Base-by-base conservation (phyloP, 2,329 filamentous ascomycete genomes). In the Corynespora cassiicola region DNA sequence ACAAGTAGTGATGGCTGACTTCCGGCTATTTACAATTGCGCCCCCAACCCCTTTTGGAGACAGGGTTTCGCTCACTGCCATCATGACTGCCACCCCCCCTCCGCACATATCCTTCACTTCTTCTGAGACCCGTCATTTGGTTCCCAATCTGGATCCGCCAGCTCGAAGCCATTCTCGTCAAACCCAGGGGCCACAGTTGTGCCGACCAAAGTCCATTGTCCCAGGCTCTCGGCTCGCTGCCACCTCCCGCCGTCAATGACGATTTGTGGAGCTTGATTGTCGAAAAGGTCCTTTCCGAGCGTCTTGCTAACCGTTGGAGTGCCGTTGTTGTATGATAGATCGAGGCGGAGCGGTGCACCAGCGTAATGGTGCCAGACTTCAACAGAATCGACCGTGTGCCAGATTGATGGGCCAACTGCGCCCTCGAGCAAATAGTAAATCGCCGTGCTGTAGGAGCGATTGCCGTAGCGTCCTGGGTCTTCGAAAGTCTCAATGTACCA, bases 361-460 rank as follows among this genome's bases (percentile, higher is more conserved):
- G 74, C 76, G 33, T 79, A 79, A 61, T 75, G 71, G 50, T 80
- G 77, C 77, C 77, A 80, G 7, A 76, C 58, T 51, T 80, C 72
- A 2, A 73, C 72, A 39, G 78, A 74, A 32, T 55, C 49, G 42
- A 76, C 70, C 4, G 73, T 73, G 56, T 80, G 77, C 77, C 75
- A 80, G 40, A 70, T 55, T 4, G 77, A 80, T 12, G 66, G 70
- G 8, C 42, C 47, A 1, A 47, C 58, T 6, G 58, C 45, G 21
- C 73, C 72, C 36, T 78, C 71, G 5, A 80, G 71, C 0, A 79
- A 68, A 48, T 79, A 79, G 63, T 79, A 80, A 50, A 79, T 80
- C 31, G 68, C 69, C 1, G 76, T 78, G 60, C 73, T 76, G 38
- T 63, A 41, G 2, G 75, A 73, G 38, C 75, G 75, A 24, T 52